Evolutionary conservation across 108 stramenopile species (phyloP), one percentile per base, ranked within the genome.

Genomic region (Stephanodiscus minutulus): DNA sequence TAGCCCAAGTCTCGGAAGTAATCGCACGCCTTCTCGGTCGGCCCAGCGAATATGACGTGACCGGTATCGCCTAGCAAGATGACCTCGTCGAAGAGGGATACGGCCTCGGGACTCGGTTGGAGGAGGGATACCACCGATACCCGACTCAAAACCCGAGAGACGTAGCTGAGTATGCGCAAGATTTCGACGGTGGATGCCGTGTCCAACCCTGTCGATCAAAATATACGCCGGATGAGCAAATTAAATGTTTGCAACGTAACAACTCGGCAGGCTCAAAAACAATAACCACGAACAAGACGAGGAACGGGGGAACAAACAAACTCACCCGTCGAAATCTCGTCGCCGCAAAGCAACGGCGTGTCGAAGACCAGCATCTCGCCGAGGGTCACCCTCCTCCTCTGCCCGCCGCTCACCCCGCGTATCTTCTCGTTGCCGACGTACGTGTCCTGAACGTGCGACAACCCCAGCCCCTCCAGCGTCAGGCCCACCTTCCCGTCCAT

Each of bases 151-250:
- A 49, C 25, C 7, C 74, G 71, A 11, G 78, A 39, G 31, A 65
- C 43, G 25, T 56, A 58, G 61, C 56, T 47, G 29, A 87, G 55
- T 47, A 78, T 64, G 21, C 70, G 37, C 27, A 90, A 53, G 46
- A 93, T 90, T 72, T 91, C 92, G 24, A 81, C 83, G 0, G 92
- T 88, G 3, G 89, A 84, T 10, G 87, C 85, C 27, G 83, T 54
- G 73, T 93, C 92, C 27, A 93, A 76, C n/a, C 92, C 92, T 7
- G 83, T 91, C 11, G 3, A 9, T 27, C 36, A 13, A 53, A 53
- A 53, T 53, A 10, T 1, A 25, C 25, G 22, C 25, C 25, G 4
- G 11, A 25, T 25, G 1, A 53, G 17, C 1, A 15, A 58, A 36
- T 31, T 4, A 9, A 52, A 24, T 25, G 52, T 53, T 53, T 15